Percentiles rank a stretch among this genome's conserved stretches.
These are phyloP conservation scores for Bruguiera parviflora DNA, from an alignment of 345 rosid species.

Conservation along the genomic window DNA sequence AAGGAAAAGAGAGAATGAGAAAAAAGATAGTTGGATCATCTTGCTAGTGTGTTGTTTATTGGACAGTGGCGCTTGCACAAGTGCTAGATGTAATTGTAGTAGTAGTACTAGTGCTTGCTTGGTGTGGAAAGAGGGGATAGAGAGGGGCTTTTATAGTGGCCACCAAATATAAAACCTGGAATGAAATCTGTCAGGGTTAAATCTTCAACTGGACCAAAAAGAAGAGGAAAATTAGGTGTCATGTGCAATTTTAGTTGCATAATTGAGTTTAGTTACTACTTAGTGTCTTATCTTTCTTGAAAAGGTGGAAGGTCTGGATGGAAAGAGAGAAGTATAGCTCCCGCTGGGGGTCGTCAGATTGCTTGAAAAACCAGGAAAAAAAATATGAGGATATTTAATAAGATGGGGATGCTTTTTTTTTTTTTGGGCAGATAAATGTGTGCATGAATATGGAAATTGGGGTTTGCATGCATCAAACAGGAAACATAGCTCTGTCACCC, in stretches of 20 bases:
- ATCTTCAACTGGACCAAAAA: background rate
- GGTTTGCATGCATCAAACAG: background rate
- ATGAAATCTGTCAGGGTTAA: too few relatives aligned
- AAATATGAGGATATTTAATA: background rate
- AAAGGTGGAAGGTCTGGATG: constrained; percentile 1
- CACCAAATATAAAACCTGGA: too few relatives aligned
- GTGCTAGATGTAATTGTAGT: background rate
- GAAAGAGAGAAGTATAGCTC: background rate
- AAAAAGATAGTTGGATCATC: constrained; percentile 1
- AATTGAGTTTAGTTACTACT: background rate
- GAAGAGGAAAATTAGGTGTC: background rate
- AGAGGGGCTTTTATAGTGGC: background rate
- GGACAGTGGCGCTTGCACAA: background rate
- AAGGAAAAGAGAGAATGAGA: background rate
- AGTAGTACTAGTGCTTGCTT: background rate
- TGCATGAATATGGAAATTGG: background rate
- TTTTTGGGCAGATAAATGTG: background rate
- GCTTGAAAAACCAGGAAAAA: background rate
- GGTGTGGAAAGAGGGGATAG: background rate
- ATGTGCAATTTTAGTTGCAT: background rate
- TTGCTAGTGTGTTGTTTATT: background rate
- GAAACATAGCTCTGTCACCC: background rate
- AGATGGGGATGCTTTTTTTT: background rate
- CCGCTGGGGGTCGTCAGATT: background rate
- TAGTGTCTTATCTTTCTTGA: background rate